phyloP scores from a whole-genome alignment of 2,329 filamentous ascomycete species.

The Alternaria longipes region DNA sequence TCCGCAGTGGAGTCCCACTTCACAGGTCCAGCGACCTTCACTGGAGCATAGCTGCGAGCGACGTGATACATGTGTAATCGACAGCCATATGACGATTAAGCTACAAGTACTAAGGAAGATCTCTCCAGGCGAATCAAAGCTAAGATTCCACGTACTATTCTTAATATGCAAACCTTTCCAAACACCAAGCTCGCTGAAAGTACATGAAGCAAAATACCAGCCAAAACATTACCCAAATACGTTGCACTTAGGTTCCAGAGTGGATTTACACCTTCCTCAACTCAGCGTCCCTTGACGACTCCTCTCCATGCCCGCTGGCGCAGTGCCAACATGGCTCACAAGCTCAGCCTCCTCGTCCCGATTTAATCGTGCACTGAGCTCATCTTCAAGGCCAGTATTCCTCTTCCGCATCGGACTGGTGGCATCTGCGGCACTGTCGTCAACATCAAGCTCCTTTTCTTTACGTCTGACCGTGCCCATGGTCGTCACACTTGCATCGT shows the following conservation, averaged over 20 bases:
- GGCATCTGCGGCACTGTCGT: slow-evolving; percentile 53
- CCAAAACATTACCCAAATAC: not conserved
- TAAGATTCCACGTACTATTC: not conserved
- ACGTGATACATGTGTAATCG: too few relatives aligned
- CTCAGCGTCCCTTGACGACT: slow-evolving; percentile 39
- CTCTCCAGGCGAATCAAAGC: too few relatives aligned
- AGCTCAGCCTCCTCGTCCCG: slow-evolving; percentile 30
- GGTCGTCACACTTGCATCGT: slow-evolving; percentile 39
- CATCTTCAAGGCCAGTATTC: slow-evolving; percentile 39
- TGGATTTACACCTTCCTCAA: not conserved
- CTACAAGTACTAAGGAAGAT: too few relatives aligned
- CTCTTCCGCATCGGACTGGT: slow-evolving; percentile 48
- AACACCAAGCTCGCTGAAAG: not conserved
- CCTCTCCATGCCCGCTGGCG: slow-evolving; percentile 41
- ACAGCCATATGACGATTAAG: too few relatives aligned
- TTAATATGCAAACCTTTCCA: not conserved
- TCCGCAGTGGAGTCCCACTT: slow-evolving; percentile 19
- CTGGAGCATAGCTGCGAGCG: too few relatives aligned
- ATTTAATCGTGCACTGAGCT: slow-evolving; percentile 20
- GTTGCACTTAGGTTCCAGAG: not conserved
- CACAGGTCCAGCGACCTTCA: too few relatives aligned
- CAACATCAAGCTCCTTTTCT: slow-evolving; percentile 52
- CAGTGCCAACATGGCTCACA: slow-evolving; percentile 36
- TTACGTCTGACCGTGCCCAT: slow-evolving; percentile 33
- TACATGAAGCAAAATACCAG: not conserved